These are phyloP conservation scores for Xylaria sp. DNA, from an alignment of 2,329 filamentous ascomycete species.

Conservation along the genomic window DNA sequence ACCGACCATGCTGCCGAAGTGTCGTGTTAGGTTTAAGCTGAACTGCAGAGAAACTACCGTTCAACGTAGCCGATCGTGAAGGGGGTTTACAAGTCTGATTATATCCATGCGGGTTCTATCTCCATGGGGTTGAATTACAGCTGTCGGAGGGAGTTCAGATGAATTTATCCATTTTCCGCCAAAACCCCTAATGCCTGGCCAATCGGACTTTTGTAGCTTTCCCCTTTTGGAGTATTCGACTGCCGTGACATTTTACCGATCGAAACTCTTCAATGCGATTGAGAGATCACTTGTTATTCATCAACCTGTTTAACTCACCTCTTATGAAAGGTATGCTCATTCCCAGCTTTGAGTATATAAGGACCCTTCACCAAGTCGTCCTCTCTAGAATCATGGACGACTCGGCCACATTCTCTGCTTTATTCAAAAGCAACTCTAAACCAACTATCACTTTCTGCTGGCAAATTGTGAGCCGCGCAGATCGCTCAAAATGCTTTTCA, in stretches of 20 bases:
- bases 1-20: constrained; percentile 2
- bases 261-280: not conserved
- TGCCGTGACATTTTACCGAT: not conserved
- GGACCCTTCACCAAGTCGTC: not conserved
- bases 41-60: not conserved
- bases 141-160: not conserved
- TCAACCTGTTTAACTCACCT: not conserved
- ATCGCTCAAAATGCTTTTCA: constrained; percentile 12
- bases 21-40: not conserved
- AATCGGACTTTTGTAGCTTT: not conserved
- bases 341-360: constrained; percentile 5
- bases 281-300: not conserved
- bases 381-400: not conserved
- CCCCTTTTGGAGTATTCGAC: not conserved
- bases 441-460: not conserved
- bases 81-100: not conserved
- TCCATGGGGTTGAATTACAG: not conserved
- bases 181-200: not conserved
- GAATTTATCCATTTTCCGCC: constrained; percentile 3
- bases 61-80: not conserved
- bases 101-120: not conserved
- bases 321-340: not conserved
- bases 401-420: not conserved
- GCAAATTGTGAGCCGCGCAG: not conserved
- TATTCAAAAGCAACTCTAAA: not conserved